These are phyloP conservation scores for Gremmenia infestans DNA, from an alignment of 2,329 filamentous ascomycete genomes.

Conservation along the genomic window DNA sequence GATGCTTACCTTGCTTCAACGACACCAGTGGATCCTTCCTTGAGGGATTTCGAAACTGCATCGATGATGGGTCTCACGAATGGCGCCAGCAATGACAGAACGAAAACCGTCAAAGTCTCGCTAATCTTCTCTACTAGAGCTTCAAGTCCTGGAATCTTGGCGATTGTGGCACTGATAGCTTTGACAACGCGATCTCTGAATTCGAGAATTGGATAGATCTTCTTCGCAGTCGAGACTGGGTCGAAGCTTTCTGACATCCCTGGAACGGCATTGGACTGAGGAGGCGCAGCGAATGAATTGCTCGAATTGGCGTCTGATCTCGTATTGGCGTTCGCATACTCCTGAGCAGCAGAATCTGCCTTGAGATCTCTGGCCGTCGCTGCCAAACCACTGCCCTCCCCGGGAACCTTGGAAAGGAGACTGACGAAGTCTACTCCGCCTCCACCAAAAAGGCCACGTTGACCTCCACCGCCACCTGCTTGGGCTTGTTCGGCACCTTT, in stretches of 20 bases:
- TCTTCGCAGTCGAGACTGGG: slow-evolving; percentile 65
- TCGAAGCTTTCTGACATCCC: slow-evolving; percentile 76
- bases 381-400: slow-evolving; percentile 59
- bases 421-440: slow-evolving; percentile 60
- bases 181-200: slow-evolving; percentile 94
- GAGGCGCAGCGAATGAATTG: slow-evolving; percentile 21
- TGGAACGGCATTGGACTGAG: slow-evolving; percentile 48
- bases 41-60: slow-evolving; percentile 76
- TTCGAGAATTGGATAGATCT: slow-evolving; percentile 91
- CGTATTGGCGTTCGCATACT: slow-evolving; percentile 47
- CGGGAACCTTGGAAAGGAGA: slow-evolving; percentile 71
- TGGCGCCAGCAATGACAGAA: slow-evolving; percentile 84
- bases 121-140: slow-evolving; percentile 88
- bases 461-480: slow-evolving; percentile 33
- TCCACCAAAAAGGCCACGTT: slow-evolving; percentile 32
- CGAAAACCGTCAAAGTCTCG: slow-evolving; percentile 86
- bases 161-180: slow-evolving; percentile 75
- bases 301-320: slow-evolving; percentile 31
- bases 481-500: slow-evolving; percentile 57
- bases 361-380: slow-evolving; percentile 61
- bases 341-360: slow-evolving; percentile 56
- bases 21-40: slow-evolving; percentile 73
- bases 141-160: slow-evolving; percentile 89
- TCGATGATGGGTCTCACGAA: slow-evolving; percentile 91
- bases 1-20: slow-evolving; percentile 47